Evolutionary conservation across 495 filamentous ascomycete genomes (phyloP).

Genomic region (Aspergillus conjunctus): DNA sequence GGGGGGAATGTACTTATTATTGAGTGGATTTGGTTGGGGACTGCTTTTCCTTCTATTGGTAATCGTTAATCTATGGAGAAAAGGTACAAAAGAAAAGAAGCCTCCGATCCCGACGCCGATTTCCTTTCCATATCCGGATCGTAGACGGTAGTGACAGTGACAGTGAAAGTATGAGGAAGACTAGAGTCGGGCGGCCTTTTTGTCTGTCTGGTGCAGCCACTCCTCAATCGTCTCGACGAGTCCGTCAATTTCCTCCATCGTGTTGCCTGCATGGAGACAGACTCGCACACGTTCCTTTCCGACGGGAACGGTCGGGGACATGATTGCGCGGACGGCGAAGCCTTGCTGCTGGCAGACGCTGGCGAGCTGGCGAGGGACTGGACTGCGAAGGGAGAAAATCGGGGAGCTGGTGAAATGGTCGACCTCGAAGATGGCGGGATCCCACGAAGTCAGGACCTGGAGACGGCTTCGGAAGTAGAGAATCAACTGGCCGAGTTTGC

Average conservation of each 20-base stretch:
- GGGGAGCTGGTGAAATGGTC: constrained; percentile 47
- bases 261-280: constrained; percentile 53
- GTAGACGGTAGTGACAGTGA: too few relatives aligned
- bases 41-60: too few relatives aligned
- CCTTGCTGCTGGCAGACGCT: constrained; percentile 38
- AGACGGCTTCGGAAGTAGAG: constrained; percentile 39
- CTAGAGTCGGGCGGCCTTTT: constrained; percentile 14
- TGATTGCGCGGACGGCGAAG: constrained; percentile 48
- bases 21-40: too few relatives aligned
- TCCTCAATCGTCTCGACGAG: constrained; percentile 40
- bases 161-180: neutral
- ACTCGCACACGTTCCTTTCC: constrained; percentile 53
- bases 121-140: too few relatives aligned
- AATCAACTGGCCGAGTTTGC: constrained; percentile 41
- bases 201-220: constrained; percentile 39
- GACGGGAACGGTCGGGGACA: constrained; percentile 51
- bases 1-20: neutral
- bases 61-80: too few relatives aligned
- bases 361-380: constrained; percentile 34
- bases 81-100: too few relatives aligned
- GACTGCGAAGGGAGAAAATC: constrained; percentile 50
- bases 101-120: too few relatives aligned
- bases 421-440: constrained; percentile 38
- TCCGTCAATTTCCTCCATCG: constrained; percentile 47
- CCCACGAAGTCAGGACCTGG: constrained; percentile 28